Base-by-base conservation (phyloP, 2,329 filamentous ascomycete species). In the Laburnicola sp. region DNA sequence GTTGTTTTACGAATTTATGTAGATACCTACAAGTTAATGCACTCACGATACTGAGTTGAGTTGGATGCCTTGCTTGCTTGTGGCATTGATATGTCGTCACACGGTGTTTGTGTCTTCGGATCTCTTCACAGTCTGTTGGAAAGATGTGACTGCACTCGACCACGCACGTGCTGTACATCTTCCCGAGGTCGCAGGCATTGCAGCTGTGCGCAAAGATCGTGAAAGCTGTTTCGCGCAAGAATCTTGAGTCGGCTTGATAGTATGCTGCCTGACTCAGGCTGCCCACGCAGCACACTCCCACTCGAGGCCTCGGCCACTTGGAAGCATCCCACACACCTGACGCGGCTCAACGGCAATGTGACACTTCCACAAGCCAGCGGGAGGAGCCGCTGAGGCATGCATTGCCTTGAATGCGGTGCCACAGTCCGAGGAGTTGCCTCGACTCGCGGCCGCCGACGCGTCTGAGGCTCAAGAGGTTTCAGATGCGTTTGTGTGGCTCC, bases 391-490 rank as follows among this genome's bases (percentile, higher is more conserved):
- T 59, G 56, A 59, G 47, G 58, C 58, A 53, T 50, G 42, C 40
- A 56, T 50, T 56, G 56, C 51, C 28, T 55, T 39, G 31, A 38
- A 45, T 39, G 31, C 32, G 34, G 50, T 58, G 25, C 44, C 44
- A 41, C 16, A 40, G 48, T 56, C 56, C 53, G 56, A 57, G 52
- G 59, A 60, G 25, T 40, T 32, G 48, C 39, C 56, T 59, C 46
- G 42, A 44, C 39, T 41, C 40, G 45, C 45, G 50, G 56, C 10
- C 46, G 47, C 53, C 46, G 35, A 39, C 37, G 25, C 16, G 31
- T 34, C 9, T 57, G 56, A 59, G 32, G 53, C 60, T 25, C 11
- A 25, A 40, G 21, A 21, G 3, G 60, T 63, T 60, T 63, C 60
- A 57, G 45, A n/a, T 4, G 16, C 35, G 44, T 45, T 42, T 38